Conservation (phyloP, 2,329 filamentous ascomycete genomes). For the Microdochium paspali region DNA sequence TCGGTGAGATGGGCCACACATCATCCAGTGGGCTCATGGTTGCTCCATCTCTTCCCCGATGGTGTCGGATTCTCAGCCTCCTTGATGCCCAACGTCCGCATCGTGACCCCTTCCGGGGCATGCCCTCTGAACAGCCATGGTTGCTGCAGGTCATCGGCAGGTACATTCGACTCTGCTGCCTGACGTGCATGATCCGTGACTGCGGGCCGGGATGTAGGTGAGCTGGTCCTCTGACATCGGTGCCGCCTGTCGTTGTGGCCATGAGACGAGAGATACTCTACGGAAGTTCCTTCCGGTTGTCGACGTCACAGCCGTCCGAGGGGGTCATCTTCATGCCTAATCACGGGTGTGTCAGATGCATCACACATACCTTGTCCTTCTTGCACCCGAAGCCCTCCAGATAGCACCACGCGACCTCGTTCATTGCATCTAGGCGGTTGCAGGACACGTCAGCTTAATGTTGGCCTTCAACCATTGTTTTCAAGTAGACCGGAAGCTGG, state of each 20-base stretch:
- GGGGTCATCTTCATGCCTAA: slow-evolving; percentile 11
- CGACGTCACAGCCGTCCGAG: neutral
- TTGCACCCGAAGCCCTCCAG: slow-evolving; percentile 92
- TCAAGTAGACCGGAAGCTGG: slow-evolving; percentile 1
- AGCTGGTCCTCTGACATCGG: neutral
- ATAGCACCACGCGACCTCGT: slow-evolving; percentile 94
- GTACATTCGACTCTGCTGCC: neutral
- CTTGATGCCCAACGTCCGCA: slow-evolving; percentile 29
- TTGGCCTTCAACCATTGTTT: neutral
- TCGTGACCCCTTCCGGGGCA: slow-evolving; percentile 6
- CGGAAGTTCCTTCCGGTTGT: neutral
- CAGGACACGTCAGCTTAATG: slow-evolving; percentile 16
- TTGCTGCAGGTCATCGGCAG: neutral
- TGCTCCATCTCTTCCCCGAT: neutral
- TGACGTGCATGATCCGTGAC: neutral
- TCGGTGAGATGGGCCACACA: slow-evolving; percentile 3
- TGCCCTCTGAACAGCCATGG: neutral
- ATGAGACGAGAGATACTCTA: too few relatives aligned
- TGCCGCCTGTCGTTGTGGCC: too few relatives aligned
- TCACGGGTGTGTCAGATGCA: neutral
- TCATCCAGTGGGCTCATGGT: neutral
- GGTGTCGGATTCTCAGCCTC: slow-evolving; percentile 13
- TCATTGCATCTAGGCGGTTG: slow-evolving; percentile 71
- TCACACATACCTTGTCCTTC: slow-evolving; percentile 87
- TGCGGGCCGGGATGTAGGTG: neutral